These are phyloP conservation scores for Elsinoe fawcettii DNA, from an alignment of 2,329 filamentous ascomycete genomes.

Conservation along the genomic window DNA sequence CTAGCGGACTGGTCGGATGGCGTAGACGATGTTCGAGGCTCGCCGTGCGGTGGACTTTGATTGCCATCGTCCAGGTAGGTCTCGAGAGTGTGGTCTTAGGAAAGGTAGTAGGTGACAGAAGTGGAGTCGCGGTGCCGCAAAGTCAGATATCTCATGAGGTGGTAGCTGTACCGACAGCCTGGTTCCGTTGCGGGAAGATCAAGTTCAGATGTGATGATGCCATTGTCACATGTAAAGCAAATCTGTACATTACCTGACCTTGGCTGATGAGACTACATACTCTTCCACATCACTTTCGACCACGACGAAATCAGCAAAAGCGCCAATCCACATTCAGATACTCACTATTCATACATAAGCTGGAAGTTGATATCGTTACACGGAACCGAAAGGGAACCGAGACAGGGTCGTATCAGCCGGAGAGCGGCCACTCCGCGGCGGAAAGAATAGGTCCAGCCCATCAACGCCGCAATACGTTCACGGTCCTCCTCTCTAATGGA, in stretches of 20 bases:
- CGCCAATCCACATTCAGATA: neutral
- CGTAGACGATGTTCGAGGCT: neutral
- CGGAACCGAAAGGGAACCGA: neutral
- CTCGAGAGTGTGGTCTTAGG: too few species aligned
- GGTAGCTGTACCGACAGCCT: neutral
- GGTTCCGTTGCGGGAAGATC: neutral
- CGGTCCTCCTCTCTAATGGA: neutral
- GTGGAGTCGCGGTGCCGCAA: neutral
- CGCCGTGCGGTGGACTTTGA: neutral
- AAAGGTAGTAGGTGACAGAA: neutral
- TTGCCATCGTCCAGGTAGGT: neutral
- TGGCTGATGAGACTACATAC: neutral
- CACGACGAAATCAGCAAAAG: too few species aligned
- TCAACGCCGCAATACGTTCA: neutral
- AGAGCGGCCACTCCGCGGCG: neutral
- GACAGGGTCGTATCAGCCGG: neutral
- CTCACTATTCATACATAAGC: neutral
- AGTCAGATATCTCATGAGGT: neutral
- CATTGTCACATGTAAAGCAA: neutral
- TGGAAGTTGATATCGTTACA: neutral
- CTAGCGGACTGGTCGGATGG: neutral
- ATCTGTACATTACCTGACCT: neutral
- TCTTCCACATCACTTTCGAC: neutral
- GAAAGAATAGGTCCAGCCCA: neutral
- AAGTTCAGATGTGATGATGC: neutral